Evolutionary conservation across 345 rosid species (phyloP).

Genomic region (Kandelia obovata): DNA sequence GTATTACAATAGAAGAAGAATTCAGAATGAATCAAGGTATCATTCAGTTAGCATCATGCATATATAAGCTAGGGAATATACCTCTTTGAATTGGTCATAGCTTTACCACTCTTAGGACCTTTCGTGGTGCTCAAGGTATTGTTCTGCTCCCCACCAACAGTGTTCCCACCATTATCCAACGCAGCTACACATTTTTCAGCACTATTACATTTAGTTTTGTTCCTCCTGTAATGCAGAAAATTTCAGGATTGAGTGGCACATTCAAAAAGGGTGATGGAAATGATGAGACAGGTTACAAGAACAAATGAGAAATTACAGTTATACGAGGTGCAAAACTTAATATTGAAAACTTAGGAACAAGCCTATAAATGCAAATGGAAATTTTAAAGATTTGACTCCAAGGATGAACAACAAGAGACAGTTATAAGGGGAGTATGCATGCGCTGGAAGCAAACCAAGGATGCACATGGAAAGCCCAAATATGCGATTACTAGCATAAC

Average conservation of each 20-base stretch:
- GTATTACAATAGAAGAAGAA: neutral
- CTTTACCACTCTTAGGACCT: slow-evolving; percentile 20
- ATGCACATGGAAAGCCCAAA: too few relatives aligned
- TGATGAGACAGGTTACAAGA: neutral
- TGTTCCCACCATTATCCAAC: slow-evolving; percentile 22
- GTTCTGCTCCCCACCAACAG: slow-evolving; percentile 20
- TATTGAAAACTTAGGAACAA: neutral
- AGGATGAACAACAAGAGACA: too few relatives aligned
- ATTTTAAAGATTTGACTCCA: neutral
- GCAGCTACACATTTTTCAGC: slow-evolving; percentile 36
- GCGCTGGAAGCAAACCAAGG: too few relatives aligned
- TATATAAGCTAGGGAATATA: slow-evolving; percentile 19
- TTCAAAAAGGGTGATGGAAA: neutral
- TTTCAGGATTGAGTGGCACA: neutral
- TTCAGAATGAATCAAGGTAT: neutral
- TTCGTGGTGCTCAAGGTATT: slow-evolving; percentile 25
- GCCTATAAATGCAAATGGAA: neutral
- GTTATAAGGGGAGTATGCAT: too few relatives aligned
- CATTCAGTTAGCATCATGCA: slow-evolving; percentile 1
- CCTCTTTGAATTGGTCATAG: slow-evolving; percentile 30
- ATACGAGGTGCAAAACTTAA: neutral
- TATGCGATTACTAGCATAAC: too few relatives aligned
- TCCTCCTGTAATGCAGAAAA: slow-evolving; percentile 45
- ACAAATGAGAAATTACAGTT: neutral
- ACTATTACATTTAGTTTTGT: slow-evolving; percentile 50